phyloP scores from a whole-genome alignment of 345 rosid genomes.

The Melastoma malabathricum region DNA sequence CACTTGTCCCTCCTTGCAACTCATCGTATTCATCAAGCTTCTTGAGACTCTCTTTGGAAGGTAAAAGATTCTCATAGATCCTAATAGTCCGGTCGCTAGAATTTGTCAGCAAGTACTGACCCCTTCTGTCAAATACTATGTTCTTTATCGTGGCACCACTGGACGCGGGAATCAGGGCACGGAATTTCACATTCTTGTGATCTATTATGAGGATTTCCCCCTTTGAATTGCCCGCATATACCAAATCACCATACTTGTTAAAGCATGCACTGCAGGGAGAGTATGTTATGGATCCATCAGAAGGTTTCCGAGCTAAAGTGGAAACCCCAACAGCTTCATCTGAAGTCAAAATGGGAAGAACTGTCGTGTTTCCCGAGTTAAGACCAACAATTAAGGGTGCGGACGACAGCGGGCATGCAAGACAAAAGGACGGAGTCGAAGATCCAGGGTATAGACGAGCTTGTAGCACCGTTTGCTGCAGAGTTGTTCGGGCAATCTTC shows the following conservation, averaged over 20 bases:
- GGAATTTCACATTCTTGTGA: conserved; percentile 44
- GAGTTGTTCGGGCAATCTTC: conserved; percentile 46
- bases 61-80: conserved; percentile 86
- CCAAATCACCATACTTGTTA: conserved; percentile 84
- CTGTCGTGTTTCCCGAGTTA: conserved; percentile 41
- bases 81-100: conserved; percentile 87
- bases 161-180: conserved; percentile 52
- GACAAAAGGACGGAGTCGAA: conserved; percentile 60
- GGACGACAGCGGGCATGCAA: conserved; percentile 89
- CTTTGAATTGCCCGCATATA: conserved; percentile 86
- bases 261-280: conserved; percentile 92
- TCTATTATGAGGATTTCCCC: conserved; percentile 91
- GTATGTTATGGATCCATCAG: conserved; percentile 51
- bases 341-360: conserved; percentile 55
- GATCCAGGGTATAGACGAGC: conserved; percentile 88
- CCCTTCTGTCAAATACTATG: conserved; percentile 77
- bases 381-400: conserved; percentile 89
- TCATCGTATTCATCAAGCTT: conserved; percentile 33
- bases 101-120: conserved; percentile 87
- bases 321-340: conserved; percentile 44
- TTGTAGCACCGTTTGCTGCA: conserved; percentile 69
- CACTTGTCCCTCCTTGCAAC: conserved; percentile 35
- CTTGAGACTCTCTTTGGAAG: conserved; percentile 44
- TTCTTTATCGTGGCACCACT: conserved; percentile 74
- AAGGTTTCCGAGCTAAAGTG: conserved; percentile 47